phyloP scores from a whole-genome alignment of 108 stramenopile species.

The Tribonema minus region DNA sequence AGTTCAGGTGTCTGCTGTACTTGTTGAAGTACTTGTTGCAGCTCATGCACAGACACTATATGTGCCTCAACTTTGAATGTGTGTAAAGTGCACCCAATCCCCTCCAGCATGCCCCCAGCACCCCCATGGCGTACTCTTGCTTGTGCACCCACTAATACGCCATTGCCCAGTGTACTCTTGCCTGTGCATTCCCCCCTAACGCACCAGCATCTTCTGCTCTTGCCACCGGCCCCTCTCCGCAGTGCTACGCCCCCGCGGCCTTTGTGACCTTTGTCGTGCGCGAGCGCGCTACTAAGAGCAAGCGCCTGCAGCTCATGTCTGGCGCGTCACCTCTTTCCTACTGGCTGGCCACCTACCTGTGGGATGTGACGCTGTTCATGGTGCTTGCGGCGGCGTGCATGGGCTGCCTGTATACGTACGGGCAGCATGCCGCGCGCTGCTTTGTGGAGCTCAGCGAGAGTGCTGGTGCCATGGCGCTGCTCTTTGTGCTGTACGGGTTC shows the following conservation, averaged over 20 bases:
- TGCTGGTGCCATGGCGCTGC: too few relatives aligned
- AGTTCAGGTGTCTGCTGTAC: too few relatives aligned
- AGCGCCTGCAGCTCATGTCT: constrained; percentile 51
- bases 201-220: not conserved
- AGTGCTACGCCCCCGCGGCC: constrained; percentile 53
- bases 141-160: too few relatives aligned
- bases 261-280: constrained; percentile 54
- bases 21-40: too few relatives aligned
- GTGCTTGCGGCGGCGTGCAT: constrained; percentile 43
- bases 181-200: not conserved
- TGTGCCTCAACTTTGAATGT: too few relatives aligned
- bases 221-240: too few relatives aligned
- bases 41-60: too few relatives aligned
- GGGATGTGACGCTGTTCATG: constrained; percentile 46
- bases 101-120: too few relatives aligned
- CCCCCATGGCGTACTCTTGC: too few relatives aligned
- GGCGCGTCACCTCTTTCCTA: constrained; percentile 52
- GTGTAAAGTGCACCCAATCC: too few relatives aligned
- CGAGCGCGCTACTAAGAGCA: constrained; percentile 51
- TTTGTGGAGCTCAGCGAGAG: too few relatives aligned
- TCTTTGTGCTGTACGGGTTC: constrained; percentile 48
- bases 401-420: constrained; percentile 26
- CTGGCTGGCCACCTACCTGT: constrained; percentile 53
- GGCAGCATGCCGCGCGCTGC: constrained; percentile 30
- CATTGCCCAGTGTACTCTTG: too few relatives aligned